Conservation (phyloP, 2,329 filamentous ascomycete species). For the Onygenales sp. region DNA sequence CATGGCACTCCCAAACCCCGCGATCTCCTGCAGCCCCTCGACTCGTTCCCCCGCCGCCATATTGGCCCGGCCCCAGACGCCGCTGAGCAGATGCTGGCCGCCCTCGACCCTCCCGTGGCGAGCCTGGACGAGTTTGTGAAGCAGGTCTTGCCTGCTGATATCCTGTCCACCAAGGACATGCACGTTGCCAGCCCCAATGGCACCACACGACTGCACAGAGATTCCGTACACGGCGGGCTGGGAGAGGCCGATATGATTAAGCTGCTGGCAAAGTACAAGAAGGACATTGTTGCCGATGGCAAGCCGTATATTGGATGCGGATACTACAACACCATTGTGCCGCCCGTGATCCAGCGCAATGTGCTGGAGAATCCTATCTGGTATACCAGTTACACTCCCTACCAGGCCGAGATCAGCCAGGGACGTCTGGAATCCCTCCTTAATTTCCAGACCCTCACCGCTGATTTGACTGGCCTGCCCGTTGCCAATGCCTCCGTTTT, state of each 20-base stretch:
- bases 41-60: slow-evolving; percentile 68
- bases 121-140: slow-evolving; percentile 73
- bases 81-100: slow-evolving; percentile 67
- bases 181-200: slow-evolving; percentile 42
- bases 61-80: slow-evolving; percentile 71
- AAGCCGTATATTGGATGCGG: slow-evolving; percentile 71
- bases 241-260: slow-evolving; percentile 36
- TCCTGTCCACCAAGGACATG: slow-evolving; percentile 59
- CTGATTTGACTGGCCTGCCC: slow-evolving; percentile 74
- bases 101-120: slow-evolving; percentile 62
- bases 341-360: slow-evolving; percentile 86
- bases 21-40: slow-evolving; percentile 37
- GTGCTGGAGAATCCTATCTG: slow-evolving; percentile 86
- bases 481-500: slow-evolving; percentile 86
- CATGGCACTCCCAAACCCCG: slow-evolving; percentile 47
- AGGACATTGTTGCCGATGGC: slow-evolving; percentile 52
- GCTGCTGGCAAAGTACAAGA: slow-evolving; percentile 30
- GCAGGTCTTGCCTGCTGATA: slow-evolving; percentile 72
- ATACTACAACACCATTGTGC: slow-evolving; percentile 79
- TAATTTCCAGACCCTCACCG: slow-evolving; percentile 91
- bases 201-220: slow-evolving; percentile 30
- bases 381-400: slow-evolving; percentile 98
- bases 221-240: slow-evolving; percentile 35
- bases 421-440: slow-evolving; percentile 83
- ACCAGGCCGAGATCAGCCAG: slow-evolving; percentile 95